Conservation (phyloP, 2,329 filamentous ascomycete genomes). For the Daldinia sp. region DNA sequence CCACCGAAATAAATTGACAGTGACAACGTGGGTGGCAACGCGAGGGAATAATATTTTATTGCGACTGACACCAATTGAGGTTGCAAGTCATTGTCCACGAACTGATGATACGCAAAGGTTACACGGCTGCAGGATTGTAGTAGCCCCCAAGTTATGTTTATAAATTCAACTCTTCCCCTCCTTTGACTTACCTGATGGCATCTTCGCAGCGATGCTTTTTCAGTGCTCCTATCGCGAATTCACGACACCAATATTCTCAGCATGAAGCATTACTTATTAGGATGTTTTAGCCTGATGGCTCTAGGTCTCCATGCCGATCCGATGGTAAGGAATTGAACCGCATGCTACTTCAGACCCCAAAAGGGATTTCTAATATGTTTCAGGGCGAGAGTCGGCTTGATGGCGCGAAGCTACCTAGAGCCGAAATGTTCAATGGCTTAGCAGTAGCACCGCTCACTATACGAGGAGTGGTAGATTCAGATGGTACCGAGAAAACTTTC, state of each 20-base stretch:
- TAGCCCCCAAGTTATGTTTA: not conserved
- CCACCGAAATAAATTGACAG: too few relatives aligned
- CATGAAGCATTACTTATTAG: not conserved
- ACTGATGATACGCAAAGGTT: not conserved
- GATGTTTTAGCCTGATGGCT: not conserved
- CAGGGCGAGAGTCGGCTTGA: not conserved
- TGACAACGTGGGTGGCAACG: too few relatives aligned
- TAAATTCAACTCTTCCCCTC: not conserved
- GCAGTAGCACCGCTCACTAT: constrained; percentile 6
- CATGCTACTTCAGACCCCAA: not conserved
- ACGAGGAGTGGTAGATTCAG: constrained; percentile 13
- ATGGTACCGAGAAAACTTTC: constrained; percentile 11
- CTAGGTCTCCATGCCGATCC: not conserved
- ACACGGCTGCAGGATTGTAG: not conserved
- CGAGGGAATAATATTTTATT: not conserved
- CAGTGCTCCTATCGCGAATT: not conserved
- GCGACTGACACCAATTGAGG: not conserved
- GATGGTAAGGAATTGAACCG: not conserved
- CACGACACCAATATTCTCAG: not conserved
- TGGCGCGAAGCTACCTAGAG: too few relatives aligned
- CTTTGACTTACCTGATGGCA: not conserved
- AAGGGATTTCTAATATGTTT: not conserved
- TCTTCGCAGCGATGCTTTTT: not conserved
- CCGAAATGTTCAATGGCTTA: constrained; percentile 5
- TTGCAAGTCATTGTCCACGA: not conserved